Base-by-base conservation (phyloP, 352 stramenopile genomes). In the Thraustochytrium striatum region DNA sequence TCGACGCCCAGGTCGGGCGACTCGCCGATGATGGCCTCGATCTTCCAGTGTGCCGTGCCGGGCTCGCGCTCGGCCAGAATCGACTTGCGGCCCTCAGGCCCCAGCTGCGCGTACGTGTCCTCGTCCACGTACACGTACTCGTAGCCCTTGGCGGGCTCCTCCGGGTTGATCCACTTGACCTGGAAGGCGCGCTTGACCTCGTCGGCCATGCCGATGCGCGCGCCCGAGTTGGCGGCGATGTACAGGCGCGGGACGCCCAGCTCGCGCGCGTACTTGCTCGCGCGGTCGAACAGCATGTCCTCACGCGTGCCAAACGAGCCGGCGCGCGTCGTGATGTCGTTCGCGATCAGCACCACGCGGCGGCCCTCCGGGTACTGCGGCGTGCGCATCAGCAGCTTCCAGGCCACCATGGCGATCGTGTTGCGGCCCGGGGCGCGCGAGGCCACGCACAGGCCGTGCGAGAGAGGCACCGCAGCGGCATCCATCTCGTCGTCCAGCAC, bases 251-350 rank as follows among this genome's bases (percentile, higher is more conserved):
- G 95, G 52, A 99, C 92, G 53, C 91, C 87, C 81, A 92, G 89
- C 35, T 93, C 89, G 57, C 96, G 90, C 58, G 96, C 93, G 75
- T 94, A 92, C 86, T 98, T 94, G 36, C 93, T 98, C 33, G 95
- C 96, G 53, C 98, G 85, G 84, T 98, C 96, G 83, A 99, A 99
- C 5, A 99, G 88, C 65, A 95, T 90, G 88, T 99, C 97, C 85
- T 99, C 97, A 36, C 91, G 87, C 28, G 96, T 99, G 75, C 97
- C 97, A 84, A 99, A 99, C 61, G 94, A 99, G 39, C 97, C 97
- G 53, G 96, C 96, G 85, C 98, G 97, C 87, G 96, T 92, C 35
- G 97, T 99, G 83, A 99, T 99, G 83, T 99, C 97, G 87, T 99
- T 99, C 55, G 96, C 92, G 87, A 99, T 99, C 58, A 99, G 85